Evolutionary conservation across 345 rosid species (phyloP).

Genomic region (Citrus mangshanensis): DNA sequence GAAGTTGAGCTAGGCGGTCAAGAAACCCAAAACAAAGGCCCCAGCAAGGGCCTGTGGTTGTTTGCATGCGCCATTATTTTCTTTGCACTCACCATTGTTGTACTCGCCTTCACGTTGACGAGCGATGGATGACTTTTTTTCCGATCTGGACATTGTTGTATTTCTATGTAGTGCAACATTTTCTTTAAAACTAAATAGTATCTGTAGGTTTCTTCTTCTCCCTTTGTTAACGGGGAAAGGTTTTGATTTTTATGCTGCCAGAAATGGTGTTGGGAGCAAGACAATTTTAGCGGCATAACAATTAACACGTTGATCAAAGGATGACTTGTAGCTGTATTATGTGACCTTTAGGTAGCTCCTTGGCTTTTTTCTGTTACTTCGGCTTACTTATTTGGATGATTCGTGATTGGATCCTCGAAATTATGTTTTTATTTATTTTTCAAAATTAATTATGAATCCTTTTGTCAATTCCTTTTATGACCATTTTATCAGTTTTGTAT

Average conservation of each 20-base stretch:
- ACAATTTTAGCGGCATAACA: neutral
- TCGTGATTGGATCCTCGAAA: neutral
- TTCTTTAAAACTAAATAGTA: neutral
- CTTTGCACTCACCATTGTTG: constrained; percentile 52
- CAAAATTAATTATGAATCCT: neutral
- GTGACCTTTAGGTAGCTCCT: neutral
- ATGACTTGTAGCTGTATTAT: neutral
- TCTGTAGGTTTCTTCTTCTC: neutral
- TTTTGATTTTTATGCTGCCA: neutral
- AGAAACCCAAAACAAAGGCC: constrained; percentile 37
- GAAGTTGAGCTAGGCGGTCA: constrained; percentile 52
- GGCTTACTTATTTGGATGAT: neutral
- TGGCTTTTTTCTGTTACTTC: too few species aligned
- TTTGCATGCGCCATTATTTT: constrained; percentile 59
- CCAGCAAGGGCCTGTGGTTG: constrained; percentile 49
- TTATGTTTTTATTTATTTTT: neutral
- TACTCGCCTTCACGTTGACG: constrained; percentile 76
- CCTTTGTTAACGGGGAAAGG: neutral
- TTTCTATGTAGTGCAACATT: neutral
- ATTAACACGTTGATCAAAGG: neutral
- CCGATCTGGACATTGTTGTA: neutral
- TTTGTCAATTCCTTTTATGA: too few species aligned
- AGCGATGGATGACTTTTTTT: constrained; percentile 55
- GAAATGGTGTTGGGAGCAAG: neutral
- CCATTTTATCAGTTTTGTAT: too few species aligned